Evolutionary conservation across 805 yeast genomes (phyloP).

Genomic region (Starmerella riodocensis): DNA sequence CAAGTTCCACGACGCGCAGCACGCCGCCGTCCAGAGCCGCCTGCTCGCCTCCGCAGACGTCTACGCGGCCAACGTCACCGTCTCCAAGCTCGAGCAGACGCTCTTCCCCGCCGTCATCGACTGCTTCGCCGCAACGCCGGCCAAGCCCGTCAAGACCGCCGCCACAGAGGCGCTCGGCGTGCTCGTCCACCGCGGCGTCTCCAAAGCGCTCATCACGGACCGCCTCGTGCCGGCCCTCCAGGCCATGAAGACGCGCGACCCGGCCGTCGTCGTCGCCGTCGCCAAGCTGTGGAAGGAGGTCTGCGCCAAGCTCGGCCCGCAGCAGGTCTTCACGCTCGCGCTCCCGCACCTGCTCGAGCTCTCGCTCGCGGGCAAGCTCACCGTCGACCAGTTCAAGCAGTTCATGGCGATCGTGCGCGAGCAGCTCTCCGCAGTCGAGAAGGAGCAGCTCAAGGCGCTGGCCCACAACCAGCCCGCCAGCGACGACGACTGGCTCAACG

Average conservation of each 20-base stretch:
- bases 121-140: conserved; percentile 72
- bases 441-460: conserved; percentile 26
- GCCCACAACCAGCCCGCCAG: conserved; percentile 10
- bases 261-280: conserved; percentile 43
- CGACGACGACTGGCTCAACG: conserved; percentile 14
- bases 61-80: conserved; percentile 41
- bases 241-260: conserved; percentile 64
- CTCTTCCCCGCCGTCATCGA: conserved; percentile 61
- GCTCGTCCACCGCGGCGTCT: conserved; percentile 31
- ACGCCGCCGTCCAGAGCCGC: conserved; percentile 37
- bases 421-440: conserved; percentile 35
- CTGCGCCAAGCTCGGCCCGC: conserved; percentile 33
- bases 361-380: conserved; percentile 36
- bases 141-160: conserved; percentile 59
- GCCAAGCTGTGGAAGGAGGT: conserved; percentile 32
- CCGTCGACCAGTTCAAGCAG: conserved; percentile 31
- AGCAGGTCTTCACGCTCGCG: conserved; percentile 39
- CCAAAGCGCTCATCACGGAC: conserved; percentile 57
- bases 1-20: conserved; percentile 23
- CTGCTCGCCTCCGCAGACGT: conserved; percentile 35
- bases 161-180: conserved; percentile 13
- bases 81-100: conserved; percentile 56
- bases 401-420: conserved; percentile 32
- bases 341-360: conserved; percentile 42
- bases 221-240: conserved; percentile 68